Conservation (phyloP, 2,329 filamentous ascomycete species). For the Fusarium verrucosum region DNA sequence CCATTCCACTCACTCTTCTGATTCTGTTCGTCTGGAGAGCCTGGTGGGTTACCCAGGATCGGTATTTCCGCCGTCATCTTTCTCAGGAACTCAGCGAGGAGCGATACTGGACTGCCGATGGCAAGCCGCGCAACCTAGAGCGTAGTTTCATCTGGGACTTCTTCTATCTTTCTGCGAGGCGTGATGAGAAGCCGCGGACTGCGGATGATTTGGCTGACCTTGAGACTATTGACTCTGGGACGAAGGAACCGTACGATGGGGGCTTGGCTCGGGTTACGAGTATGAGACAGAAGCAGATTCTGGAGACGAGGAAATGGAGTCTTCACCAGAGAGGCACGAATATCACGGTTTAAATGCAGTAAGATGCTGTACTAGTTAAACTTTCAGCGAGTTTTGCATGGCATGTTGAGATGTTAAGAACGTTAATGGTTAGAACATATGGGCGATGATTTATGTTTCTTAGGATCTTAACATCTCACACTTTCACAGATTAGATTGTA, state of each 20-base stretch:
- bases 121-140: slow-evolving; percentile 54
- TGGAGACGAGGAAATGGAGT: slow-evolving; percentile 40
- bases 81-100: slow-evolving; percentile 59
- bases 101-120: slow-evolving; percentile 58
- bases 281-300: slow-evolving; percentile 37
- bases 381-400: not conserved
- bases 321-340: slow-evolving; percentile 26
- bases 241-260: slow-evolving; percentile 20
- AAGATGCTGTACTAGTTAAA: not conserved
- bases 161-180: slow-evolving; percentile 52
- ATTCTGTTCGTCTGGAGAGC: slow-evolving; percentile 56
- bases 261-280: slow-evolving; percentile 16
- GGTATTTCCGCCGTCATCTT: slow-evolving; percentile 57
- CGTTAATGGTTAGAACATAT: not conserved
- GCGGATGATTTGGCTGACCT: slow-evolving; percentile 31
- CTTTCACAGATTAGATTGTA: not conserved
- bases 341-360: slow-evolving; percentile 8
- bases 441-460: not conserved
- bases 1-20: slow-evolving; percentile 54
- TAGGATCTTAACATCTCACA: not conserved
- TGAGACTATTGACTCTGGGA: slow-evolving; percentile 30
- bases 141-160: slow-evolving; percentile 56
- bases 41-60: slow-evolving; percentile 59
- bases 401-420: no score
- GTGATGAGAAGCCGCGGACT: slow-evolving; percentile 44